Evolutionary conservation across 805 yeast species (phyloP).

Genomic region (Jamesozyma piceae): DNA sequence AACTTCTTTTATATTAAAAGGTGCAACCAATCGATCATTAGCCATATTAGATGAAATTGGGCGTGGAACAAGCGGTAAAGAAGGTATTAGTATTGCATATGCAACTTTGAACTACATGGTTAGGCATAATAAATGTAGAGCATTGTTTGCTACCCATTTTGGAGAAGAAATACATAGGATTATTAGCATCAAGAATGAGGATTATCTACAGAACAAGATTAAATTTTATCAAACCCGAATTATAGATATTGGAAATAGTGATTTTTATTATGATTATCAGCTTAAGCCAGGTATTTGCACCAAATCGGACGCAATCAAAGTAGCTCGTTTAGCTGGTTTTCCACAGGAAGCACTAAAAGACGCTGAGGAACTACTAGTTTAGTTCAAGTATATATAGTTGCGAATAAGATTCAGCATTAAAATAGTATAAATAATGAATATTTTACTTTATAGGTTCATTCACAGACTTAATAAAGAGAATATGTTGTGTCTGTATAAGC

Average conservation of each 20-base stretch:
- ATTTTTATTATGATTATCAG: slow-evolving; percentile 39
- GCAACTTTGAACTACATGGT: slow-evolving; percentile 56
- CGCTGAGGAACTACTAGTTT: slow-evolving; percentile 31
- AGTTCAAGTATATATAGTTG: not conserved
- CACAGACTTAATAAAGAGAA: too few species aligned
- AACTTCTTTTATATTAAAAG: slow-evolving; percentile 56
- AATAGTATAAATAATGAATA: not conserved
- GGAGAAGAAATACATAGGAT: slow-evolving; percentile 44
- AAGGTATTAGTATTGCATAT: slow-evolving; percentile 79
- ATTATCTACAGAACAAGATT: slow-evolving; percentile 12
- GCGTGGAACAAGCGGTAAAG: slow-evolving; percentile 76
- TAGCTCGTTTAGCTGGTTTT: slow-evolving; percentile 73
- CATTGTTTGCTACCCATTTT: slow-evolving; percentile 88
- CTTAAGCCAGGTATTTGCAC: slow-evolving; percentile 59
- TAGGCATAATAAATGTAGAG: slow-evolving; percentile 48
- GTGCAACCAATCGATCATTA: slow-evolving; percentile 58
- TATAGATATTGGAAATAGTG: slow-evolving; percentile 19
- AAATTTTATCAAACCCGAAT: slow-evolving; percentile 21
- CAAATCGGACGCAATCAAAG: slow-evolving; percentile 66
- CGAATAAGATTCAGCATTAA: too few species aligned
- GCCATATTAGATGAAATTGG: slow-evolving; percentile 85
- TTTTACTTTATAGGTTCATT: too few species aligned
- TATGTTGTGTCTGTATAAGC: too few species aligned
- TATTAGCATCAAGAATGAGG: slow-evolving; percentile 25
- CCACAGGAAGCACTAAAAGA: slow-evolving; percentile 48